Evolutionary conservation across 805 yeast genomes (phyloP).

Genomic region (Cyberlindnera americana): DNA sequence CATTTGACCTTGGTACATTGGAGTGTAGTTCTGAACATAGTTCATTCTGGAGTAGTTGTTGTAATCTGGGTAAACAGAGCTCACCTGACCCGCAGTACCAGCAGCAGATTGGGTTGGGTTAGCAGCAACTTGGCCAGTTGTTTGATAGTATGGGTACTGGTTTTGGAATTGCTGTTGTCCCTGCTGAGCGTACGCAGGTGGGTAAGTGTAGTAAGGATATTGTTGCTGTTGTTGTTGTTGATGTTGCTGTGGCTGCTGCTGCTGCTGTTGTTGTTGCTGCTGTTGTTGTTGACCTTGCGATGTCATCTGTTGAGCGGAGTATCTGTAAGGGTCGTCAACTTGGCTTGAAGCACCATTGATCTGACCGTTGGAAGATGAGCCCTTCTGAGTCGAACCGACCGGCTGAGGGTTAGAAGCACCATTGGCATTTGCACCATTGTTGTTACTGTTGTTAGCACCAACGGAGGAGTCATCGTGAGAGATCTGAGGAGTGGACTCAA

Average conservation of each 20-base stretch:
- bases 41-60: conserved; percentile 24
- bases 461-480: conserved; percentile 12
- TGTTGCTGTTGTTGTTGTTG: conserved; percentile 12
- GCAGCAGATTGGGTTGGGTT: conserved; percentile 7
- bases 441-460: conserved; percentile 7
- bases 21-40: conserved; percentile 24
- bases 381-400: conserved; percentile 5
- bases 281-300: conserved; percentile 9
- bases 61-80: conserved; percentile 22
- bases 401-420: conserved; percentile 1
- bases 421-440: conserved; percentile 7
- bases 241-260: conserved; percentile 11
- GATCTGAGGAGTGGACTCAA: conserved; percentile 12
- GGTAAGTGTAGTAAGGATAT: conserved; percentile 15
- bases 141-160: conserved; percentile 27
- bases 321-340: conserved; percentile 19
- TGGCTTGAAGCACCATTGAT: conserved; percentile 4
- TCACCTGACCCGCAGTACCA: conserved; percentile 5
- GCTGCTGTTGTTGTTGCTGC: conserved; percentile 7
- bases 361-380: conserved; percentile 7
- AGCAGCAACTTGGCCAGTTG: conserved; percentile 5
- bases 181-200: conserved; percentile 10
- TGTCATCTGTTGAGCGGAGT: conserved; percentile 10
- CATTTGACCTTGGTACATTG: conserved; percentile 22
- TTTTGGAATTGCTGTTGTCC: conserved; percentile 11